Evolutionary conservation across 306 rosid genomes (phyloP), one percentile per base, ranked within the genome.

Genomic region (Cyclanthera cordifolia): DNA sequence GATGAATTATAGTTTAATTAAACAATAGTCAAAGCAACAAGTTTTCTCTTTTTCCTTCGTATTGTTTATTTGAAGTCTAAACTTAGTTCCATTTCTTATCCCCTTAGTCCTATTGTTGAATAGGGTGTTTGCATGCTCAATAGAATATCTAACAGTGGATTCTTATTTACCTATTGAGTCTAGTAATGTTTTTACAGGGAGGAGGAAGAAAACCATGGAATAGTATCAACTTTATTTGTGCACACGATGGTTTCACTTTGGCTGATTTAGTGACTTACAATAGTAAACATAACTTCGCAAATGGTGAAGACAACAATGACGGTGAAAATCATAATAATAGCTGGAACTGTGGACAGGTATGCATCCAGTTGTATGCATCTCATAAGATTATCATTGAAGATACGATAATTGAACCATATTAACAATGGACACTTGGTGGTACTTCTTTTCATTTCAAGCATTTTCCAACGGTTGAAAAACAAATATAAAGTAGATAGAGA

Each of bases 271-370:
- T 90, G 79, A 86, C 82, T 24, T 93, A 93, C 78, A 93, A 84
- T 82, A 80, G 74, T 51, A 93, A 93, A 77, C 89, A 86, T 81
- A 93, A 93, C 85, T 65, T 75, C 75, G 83, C 91, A 63, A 93
- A 93, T 60, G 98, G 96, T 24, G 98, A 93, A 74, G 82, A 86
- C 85, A 93, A 93, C 83, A 93, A 80, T n/a, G 96, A 93, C 34
- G 98, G 98, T 70, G 98, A 90, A 82, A 87, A 58, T 79, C 98
- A 93, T 75, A 93, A 93, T 79, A 93, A 83, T 74, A 90, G 98
- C 91, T 93, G 98, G 98, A 90, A 93, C 83, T 93, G 98, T 69
- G 98, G 98, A 67, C 82, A 87, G 98, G 98, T 89, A 82, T 41
- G 67, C 73, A 30, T 64, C 69, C 57, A 55, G 46, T 74, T 58